A percentile compares a stretch with the other conserved stretches of the same genome.
Evolutionary conservation across 2,329 filamentous ascomycete genomes (phyloP).

Genomic region (Claviceps monticola): DNA sequence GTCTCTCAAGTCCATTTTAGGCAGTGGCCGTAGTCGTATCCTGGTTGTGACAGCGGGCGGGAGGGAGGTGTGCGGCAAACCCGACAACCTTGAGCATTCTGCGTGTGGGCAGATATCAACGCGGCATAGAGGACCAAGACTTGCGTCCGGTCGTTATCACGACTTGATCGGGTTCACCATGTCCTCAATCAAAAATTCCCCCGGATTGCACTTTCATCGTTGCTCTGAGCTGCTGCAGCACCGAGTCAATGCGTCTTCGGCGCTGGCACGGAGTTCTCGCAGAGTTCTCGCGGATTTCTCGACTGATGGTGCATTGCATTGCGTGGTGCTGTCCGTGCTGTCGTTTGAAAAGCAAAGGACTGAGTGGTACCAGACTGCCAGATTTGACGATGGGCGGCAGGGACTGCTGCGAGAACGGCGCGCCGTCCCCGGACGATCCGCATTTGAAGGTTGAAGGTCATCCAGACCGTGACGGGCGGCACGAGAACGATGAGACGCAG

Average conservation of each 20-base stretch:
- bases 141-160: background rate
- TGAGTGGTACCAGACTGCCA: too few relatives aligned
- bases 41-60: slow-evolving; percentile 5
- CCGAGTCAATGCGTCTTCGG: background rate
- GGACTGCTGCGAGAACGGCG: too few relatives aligned
- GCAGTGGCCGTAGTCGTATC: background rate
- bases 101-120: slow-evolving; percentile 4
- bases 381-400: too few relatives aligned
- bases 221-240: background rate
- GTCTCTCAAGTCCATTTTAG: background rate
- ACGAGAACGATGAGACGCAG: background rate
- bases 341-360: background rate
- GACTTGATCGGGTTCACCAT: background rate
- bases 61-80: slow-evolving; percentile 13
- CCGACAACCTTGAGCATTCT: slow-evolving; percentile 16
- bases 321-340: background rate
- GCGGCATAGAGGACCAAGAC: background rate
- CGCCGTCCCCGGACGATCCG: background rate
- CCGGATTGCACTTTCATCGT: background rate
- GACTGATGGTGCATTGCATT: background rate
- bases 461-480: background rate
- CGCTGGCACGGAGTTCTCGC: too few relatives aligned
- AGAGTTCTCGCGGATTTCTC: too few relatives aligned
- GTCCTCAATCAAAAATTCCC: background rate
- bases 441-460: background rate